Percentiles rank a stretch among this genome's conserved stretches.
phyloP scores from a whole-genome alignment of 116 monocot genomes.

The Thalassia testudinum region DNA sequence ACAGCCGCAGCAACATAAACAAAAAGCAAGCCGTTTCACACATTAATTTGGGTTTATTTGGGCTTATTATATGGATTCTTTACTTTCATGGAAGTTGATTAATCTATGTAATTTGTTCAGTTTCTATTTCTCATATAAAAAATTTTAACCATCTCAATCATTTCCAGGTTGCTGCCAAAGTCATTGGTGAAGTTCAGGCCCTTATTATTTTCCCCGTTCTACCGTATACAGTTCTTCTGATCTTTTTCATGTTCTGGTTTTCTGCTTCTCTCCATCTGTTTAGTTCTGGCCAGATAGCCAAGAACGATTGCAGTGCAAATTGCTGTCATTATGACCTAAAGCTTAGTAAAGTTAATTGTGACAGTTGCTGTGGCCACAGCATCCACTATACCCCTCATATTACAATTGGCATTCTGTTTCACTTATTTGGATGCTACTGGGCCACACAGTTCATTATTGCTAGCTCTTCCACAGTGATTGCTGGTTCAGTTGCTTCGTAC shows the following conservation, averaged over 20 bases:
- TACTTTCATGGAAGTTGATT: too few species aligned
- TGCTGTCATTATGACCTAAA: constrained; percentile 91
- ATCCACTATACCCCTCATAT: constrained; percentile 86
- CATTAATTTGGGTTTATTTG: too few species aligned
- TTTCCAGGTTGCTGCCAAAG: constrained; percentile 94
- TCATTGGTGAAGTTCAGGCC: constrained; percentile 97
- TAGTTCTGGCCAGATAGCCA: constrained; percentile 82
- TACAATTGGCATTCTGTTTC: constrained; percentile 80
- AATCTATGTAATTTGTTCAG: too few species aligned
- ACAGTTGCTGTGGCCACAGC: constrained; percentile 86
- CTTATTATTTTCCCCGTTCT: constrained; percentile 86
- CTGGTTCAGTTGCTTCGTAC: constrained; percentile 96
- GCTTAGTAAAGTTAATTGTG: constrained; percentile 68
- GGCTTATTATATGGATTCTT: too few species aligned
- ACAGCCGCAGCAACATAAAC: too few species aligned
- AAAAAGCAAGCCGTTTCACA: too few species aligned
- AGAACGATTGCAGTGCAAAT: constrained; percentile 75
- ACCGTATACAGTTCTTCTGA: constrained; percentile 71
- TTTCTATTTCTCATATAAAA: too few species aligned
- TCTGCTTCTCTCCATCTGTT: constrained; percentile 92
- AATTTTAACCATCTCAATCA: not conserved
- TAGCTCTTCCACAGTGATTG: constrained; percentile 83
- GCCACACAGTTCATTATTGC: constrained; percentile 88
- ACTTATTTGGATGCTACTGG: constrained; percentile 94
- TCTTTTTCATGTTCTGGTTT: constrained; percentile 97